Percentiles rank a stretch among this genome's conserved stretches.
phyloP scores from a whole-genome alignment of 495 filamentous ascomycete genomes.

The Aspergillus heteromorphus region DNA sequence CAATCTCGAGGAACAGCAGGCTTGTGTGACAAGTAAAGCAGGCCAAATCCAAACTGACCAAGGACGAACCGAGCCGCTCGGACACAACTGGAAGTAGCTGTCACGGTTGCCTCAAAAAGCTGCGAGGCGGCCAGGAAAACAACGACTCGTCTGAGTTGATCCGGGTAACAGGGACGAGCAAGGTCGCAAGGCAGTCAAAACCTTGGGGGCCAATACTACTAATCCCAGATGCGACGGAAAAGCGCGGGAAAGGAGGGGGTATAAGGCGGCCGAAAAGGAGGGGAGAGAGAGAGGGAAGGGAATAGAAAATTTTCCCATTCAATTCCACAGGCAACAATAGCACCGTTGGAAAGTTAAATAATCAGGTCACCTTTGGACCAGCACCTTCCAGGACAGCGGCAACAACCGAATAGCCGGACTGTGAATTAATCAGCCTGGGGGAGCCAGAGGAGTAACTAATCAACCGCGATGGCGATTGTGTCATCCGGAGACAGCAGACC shows the following conservation, averaged over 20 bases:
- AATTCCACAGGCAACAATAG: not conserved
- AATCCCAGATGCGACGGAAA: not conserved
- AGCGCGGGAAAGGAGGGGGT: not conserved
- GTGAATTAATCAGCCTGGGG: not conserved
- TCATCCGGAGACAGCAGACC: not conserved
- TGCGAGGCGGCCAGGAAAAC: not conserved
- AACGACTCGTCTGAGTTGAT: not conserved
- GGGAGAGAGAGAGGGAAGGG: not conserved
- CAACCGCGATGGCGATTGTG: not conserved
- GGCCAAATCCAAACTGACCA: not conserved
- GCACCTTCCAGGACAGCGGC: not conserved
- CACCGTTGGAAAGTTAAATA: not conserved
- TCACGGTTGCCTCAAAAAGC: not conserved
- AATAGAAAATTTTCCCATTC: not conserved
- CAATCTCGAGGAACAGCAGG: not conserved
- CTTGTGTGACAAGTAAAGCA: not conserved
- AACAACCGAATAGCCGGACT: not conserved
- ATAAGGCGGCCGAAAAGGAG: not conserved
- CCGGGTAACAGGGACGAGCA: not conserved
- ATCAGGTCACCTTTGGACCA: not conserved
- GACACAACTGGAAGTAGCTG: not conserved
- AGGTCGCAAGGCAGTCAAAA: not conserved
- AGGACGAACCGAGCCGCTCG: not conserved
- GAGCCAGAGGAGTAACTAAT: not conserved
- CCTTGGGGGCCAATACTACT: not conserved